Conservation (phyloP, 2,329 filamentous ascomycete species). For the Aureobasidium vineae region DNA sequence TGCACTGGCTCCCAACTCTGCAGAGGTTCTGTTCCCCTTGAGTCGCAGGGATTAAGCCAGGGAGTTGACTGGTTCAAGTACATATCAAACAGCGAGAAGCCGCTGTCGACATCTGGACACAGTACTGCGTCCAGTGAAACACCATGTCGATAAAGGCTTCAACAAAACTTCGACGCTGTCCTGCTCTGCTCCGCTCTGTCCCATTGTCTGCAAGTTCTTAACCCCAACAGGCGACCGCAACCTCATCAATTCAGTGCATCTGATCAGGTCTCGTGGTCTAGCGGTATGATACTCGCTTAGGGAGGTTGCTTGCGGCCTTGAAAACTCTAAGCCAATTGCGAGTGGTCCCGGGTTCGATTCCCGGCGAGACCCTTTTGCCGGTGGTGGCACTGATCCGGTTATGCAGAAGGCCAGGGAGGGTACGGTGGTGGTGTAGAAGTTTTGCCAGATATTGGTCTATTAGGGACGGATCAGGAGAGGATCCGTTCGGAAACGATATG, state of each 20-base stretch:
- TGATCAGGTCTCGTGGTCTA: constrained; percentile 23
- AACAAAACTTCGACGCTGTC: no score
- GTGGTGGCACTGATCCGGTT: background rate
- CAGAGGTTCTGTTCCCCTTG: no score
- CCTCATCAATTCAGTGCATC: background rate
- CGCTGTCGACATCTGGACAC: no score
- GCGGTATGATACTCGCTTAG: constrained; percentile 27
- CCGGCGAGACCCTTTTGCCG: constrained; percentile 22
- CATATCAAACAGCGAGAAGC: no score
- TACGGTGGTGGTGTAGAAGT: background rate
- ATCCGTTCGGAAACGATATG: no score
- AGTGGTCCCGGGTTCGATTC: constrained; percentile 26
- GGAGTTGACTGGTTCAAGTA: no score
- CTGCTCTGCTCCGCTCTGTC: no score
- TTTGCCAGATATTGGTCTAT: background rate
- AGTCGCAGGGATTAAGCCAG: no score
- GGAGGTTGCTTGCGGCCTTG: constrained; percentile 5
- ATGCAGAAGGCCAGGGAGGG: no score
- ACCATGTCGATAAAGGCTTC: no score
- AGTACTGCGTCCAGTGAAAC: no score
- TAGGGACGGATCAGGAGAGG: background rate
- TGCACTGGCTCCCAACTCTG: no score
- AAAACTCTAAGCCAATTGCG: constrained; percentile 22
- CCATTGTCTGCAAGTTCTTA: background rate
- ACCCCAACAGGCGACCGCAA: background rate